These are phyloP conservation scores for Pulveroboletus sp. DNA, from an alignment of 768 basidiomycete genomes.

Conservation along the genomic window DNA sequence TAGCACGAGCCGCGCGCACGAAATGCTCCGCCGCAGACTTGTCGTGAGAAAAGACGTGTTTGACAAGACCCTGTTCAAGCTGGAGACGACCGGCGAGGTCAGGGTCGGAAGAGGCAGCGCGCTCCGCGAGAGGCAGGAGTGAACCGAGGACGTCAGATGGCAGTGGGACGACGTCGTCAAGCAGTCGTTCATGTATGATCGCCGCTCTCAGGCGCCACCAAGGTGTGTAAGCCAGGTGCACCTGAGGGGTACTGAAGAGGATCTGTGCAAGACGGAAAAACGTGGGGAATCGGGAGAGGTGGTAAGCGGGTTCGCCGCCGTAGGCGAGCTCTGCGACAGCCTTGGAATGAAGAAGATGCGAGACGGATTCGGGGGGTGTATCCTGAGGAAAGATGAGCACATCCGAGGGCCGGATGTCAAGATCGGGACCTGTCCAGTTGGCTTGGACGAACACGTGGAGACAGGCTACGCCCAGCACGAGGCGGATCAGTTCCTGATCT, in stretches of 20 bases:
- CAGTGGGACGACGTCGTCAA: conserved; percentile 78
- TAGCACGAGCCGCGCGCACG: conserved; percentile 68
- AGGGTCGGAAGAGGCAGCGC: conserved; percentile 46
- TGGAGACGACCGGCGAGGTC: conserved; percentile 66
- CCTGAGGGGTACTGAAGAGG: conserved; percentile 52
- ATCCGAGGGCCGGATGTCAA: conserved; percentile 50
- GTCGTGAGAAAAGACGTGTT: conserved; percentile 74
- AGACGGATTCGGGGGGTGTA: conserved; percentile 22
- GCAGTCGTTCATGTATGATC: conserved; percentile 64
- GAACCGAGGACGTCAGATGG: conserved; percentile 39
- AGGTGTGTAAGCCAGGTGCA: conserved; percentile 44
- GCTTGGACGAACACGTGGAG: conserved; percentile 87
- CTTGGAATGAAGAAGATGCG: conserved; percentile 55
- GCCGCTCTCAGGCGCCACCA: conserved; percentile 87
- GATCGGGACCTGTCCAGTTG: conserved; percentile 95
- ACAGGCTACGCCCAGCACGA: conserved; percentile 71
- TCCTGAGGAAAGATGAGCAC: conserved; percentile 36
- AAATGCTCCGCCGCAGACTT: conserved; percentile 75
- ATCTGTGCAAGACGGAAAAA: conserved; percentile 76
- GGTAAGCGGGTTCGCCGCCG: conserved; percentile 94
- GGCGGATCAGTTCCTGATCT: conserved; percentile 50
- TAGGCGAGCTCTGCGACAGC: conserved; percentile 75
- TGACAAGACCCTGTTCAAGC: conserved; percentile 74
- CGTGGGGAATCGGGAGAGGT: conserved; percentile 65
- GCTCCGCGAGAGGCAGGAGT: conserved; percentile 39